These are phyloP conservation scores for Antrodiella citrinella DNA, from an alignment of 768 basidiomycete genomes.

Conservation along the genomic window DNA sequence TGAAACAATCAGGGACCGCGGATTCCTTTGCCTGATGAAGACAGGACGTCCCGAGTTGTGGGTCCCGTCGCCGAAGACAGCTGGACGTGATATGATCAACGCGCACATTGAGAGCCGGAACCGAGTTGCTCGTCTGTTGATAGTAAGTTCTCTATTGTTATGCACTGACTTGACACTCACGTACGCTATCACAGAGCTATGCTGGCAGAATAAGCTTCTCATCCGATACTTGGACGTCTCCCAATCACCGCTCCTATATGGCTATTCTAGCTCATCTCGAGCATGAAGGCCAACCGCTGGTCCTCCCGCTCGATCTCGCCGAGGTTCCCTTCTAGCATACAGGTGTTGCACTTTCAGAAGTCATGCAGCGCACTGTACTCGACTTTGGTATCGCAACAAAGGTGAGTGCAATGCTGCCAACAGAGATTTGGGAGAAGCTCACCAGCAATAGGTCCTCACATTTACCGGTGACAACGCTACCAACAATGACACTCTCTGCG, in stretches of 20 bases:
- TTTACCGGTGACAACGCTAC: slow-evolving; percentile 14
- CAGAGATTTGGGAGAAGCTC: neutral
- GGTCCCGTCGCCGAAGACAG: slow-evolving; percentile 25
- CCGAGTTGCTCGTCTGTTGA: slow-evolving; percentile 18
- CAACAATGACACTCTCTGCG: slow-evolving; percentile 12
- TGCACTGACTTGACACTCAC: neutral
- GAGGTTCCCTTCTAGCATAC: slow-evolving; percentile 30
- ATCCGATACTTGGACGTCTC: slow-evolving; percentile 31
- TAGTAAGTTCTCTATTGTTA: slow-evolving; percentile 1
- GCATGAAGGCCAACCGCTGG: slow-evolving; percentile 18
- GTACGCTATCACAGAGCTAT: slow-evolving; percentile 17
- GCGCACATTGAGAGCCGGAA: slow-evolving; percentile 18
- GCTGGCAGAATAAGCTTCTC: slow-evolving; percentile 24
- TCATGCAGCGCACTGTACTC: slow-evolving; percentile 25
- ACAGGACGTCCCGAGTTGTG: slow-evolving; percentile 26
- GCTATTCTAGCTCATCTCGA: slow-evolving; percentile 27
- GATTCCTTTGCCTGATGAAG: slow-evolving; percentile 25
- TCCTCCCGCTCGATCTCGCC: slow-evolving; percentile 28
- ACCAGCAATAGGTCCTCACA: slow-evolving; percentile 6
- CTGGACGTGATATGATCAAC: slow-evolving; percentile 23
- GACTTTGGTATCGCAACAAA: slow-evolving; percentile 28
- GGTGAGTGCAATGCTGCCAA: slow-evolving; percentile 15
- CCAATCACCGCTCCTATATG: slow-evolving; percentile 26
- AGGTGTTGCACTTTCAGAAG: slow-evolving; percentile 26
- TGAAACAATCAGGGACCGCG: slow-evolving; percentile 26